phyloP scores from a whole-genome alignment of 2,329 filamentous ascomycete genomes.

The Colletotrichum nymphaeae region DNA sequence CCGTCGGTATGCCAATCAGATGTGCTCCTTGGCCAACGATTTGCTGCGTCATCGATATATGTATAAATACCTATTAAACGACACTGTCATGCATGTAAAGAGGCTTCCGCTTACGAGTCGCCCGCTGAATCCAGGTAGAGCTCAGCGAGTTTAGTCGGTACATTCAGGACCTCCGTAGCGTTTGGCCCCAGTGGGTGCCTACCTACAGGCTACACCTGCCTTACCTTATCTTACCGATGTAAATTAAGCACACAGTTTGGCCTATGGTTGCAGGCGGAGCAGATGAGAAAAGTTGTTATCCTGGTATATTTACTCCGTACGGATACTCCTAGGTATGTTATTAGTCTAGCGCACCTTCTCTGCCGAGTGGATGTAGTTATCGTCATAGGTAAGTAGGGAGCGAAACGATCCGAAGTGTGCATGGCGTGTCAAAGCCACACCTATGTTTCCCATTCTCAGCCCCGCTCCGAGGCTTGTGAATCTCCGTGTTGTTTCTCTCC shows the following conservation, averaged over 20 bases:
- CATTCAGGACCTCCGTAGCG: too few species aligned
- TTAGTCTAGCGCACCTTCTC: not conserved
- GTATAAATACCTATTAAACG: not conserved
- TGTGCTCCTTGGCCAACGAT: not conserved
- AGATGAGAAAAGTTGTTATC: not conserved
- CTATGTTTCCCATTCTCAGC: not conserved
- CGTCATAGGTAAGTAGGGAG: not conserved
- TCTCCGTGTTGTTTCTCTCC: not conserved
- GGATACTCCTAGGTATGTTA: not conserved
- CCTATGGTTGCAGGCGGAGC: not conserved
- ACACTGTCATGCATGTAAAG: not conserved
- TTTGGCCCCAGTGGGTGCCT: too few species aligned
- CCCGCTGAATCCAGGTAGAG: not conserved
- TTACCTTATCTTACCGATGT: too few species aligned
- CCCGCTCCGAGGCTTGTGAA: not conserved
- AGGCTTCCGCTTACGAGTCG: not conserved
- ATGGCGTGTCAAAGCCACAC: not conserved
- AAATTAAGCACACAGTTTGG: not conserved
- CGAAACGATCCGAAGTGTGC: not conserved
- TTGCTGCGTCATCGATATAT: not conserved
- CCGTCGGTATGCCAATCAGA: not conserved
- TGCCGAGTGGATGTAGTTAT: not conserved
- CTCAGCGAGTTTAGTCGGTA: too few species aligned
- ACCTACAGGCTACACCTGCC: not conserved
- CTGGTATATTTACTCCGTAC: not conserved